These are phyloP conservation scores for Claviceps sp. DNA, from an alignment of 2,329 filamentous ascomycete species.

Conservation along the genomic window DNA sequence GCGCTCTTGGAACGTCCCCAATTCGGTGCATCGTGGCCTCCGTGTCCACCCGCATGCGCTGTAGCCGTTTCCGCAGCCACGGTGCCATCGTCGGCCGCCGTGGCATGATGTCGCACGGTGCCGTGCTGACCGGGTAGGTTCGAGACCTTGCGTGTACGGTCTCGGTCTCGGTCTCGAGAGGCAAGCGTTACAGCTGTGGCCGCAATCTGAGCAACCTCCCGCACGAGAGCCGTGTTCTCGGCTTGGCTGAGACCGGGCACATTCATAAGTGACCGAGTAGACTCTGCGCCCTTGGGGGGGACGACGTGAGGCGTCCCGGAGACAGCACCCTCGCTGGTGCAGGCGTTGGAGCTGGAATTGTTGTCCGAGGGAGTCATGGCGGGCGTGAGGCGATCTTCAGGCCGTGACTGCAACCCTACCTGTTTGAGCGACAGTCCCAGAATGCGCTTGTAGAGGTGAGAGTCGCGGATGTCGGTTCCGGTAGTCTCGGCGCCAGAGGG, in stretches of 20 bases:
- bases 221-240: slow-evolving; percentile 68
- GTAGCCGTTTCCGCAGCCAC: slow-evolving; percentile 21
- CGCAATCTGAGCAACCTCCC: slow-evolving; percentile 85
- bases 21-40: slow-evolving; percentile 95
- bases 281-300: slow-evolving; percentile 48
- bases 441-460: slow-evolving; percentile 84
- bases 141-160: slow-evolving; percentile 24
- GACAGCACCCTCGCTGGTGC: slow-evolving; percentile 25
- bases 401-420: slow-evolving; percentile 50
- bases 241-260: slow-evolving; percentile 65
- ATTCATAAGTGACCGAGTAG: slow-evolving; percentile 30
- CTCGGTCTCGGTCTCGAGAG: slow-evolving; percentile 50
- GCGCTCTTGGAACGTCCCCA: slow-evolving; percentile 90
- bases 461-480: slow-evolving; percentile 65
- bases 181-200: slow-evolving; percentile 82
- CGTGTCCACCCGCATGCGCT: slow-evolving; percentile 29
- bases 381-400: slow-evolving; percentile 32
- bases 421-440: slow-evolving; percentile 81
- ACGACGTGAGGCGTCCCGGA: slow-evolving; percentile 55
- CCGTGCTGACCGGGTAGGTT: slow-evolving; percentile 14
- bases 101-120: slow-evolving; percentile 13
- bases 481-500: slow-evolving; percentile 31
- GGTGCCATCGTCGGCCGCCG: slow-evolving; percentile 20
- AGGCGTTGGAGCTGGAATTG: slow-evolving; percentile 24
- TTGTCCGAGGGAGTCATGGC: slow-evolving; percentile 16